These are phyloP conservation scores for Gloeophyllum trabeum DNA, from an alignment of 768 basidiomycete genomes.

Conservation along the genomic window DNA sequence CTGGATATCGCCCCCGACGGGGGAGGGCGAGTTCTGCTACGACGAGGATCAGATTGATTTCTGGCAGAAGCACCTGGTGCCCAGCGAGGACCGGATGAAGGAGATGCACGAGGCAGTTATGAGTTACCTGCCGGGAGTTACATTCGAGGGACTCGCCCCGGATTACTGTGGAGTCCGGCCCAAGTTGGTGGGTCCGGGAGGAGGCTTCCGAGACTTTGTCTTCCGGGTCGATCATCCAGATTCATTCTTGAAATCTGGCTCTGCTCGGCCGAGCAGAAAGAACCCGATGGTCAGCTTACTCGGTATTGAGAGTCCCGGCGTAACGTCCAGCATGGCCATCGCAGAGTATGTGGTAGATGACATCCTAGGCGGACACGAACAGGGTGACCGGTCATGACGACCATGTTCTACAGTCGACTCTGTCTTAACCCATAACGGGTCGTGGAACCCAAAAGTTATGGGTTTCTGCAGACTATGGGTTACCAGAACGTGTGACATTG, in stretches of 20 bases:
- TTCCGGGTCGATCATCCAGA: conserved; percentile 53
- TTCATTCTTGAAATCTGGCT: conserved; percentile 15
- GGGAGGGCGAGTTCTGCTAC: conserved; percentile 12
- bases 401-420: too few relatives aligned
- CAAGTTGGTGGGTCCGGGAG: conserved; percentile 65
- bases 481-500: too few relatives aligned
- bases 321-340: conserved; percentile 81
- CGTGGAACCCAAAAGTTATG: too few relatives aligned
- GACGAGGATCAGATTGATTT: conserved; percentile 51
- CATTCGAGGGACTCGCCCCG: conserved; percentile 49
- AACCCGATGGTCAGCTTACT: conserved; percentile 67
- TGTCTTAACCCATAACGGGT: too few relatives aligned
- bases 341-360: conserved; percentile 73
- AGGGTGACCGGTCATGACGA: too few relatives aligned
- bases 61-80: conserved; percentile 59
- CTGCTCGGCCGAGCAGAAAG: conserved; percentile 12
- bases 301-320: conserved; percentile 88
- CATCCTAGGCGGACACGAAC: too few relatives aligned
- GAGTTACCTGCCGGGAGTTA: conserved; percentile 59
- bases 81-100: conserved; percentile 45
- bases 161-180: conserved; percentile 86
- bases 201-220: conserved; percentile 79
- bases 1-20: conserved; percentile 54
- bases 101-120: conserved; percentile 67
- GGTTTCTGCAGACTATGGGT: too few relatives aligned